Evolutionary conservation across 2,329 filamentous ascomycete species (phyloP), one percentile per base, ranked within the genome.

Genomic region (Sarocladium kiliense): DNA sequence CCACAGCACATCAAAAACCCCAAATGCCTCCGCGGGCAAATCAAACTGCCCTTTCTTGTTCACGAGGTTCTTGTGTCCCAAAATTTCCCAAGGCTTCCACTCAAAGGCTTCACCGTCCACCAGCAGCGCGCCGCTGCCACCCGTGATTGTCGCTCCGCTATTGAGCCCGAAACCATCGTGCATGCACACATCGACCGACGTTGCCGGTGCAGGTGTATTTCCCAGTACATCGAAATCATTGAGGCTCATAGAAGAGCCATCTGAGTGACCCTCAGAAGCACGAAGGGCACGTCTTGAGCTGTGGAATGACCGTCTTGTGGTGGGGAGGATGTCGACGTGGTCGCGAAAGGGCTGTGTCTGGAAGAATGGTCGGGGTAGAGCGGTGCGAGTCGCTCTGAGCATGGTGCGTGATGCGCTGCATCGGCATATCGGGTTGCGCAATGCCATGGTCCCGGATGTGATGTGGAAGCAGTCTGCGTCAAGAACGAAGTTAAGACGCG

Each of bases 41-140:
- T 96, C 89, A 77, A 89, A 92, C 68, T 95, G 89, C 0, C 91
- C 89, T 70, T 88, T 91, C 47, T 69, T 72, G 70, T 96, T 96
- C 55, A 87, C 66, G 63, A 96, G 72, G 63, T 65, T 72, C 70
- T 66, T 72, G 53, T 65, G 67, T 53, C 70, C 65, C 62, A 70
- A 74, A 3, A 68, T 70, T 58, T 81, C 71, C 91, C 93, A 97
- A 3, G 94, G 94, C 66, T 82, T 77, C 94, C 94, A 99, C 53
- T 78, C 74, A 68, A 97, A 97, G 1, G 87, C 91, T 71, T 97
- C 91, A 5, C 93, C 93, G 39, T 85, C 87, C 1, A 97, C 80
- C 4, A 99, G 78, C 58, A 99, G 68, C 25, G 91, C 81, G 0
- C 91, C 93, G 53, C 83, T 79, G 0, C 87, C 86, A 45, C 82